Conservation (phyloP, 2,329 filamentous ascomycete genomes). For the Colletotrichum sojae region DNA sequence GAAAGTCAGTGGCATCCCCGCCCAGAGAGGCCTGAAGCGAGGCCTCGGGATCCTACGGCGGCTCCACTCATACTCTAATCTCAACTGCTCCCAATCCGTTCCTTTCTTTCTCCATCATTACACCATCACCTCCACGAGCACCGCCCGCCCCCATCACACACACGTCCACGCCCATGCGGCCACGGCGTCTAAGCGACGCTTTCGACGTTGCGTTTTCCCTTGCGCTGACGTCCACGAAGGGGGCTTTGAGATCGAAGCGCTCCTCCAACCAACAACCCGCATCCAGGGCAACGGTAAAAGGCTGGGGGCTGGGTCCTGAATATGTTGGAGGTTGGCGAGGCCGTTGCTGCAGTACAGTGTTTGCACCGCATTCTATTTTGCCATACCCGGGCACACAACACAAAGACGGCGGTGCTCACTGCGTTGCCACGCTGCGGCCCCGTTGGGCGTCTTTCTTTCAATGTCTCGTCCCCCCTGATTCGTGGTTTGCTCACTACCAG, state of each 20-base stretch:
- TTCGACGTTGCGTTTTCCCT: neutral
- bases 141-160: constrained; percentile 15
- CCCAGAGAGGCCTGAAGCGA: constrained; percentile 23
- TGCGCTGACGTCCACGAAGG: constrained; percentile 20
- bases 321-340: constrained; percentile 5
- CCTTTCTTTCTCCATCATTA: neutral
- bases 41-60: constrained; percentile 15
- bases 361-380: neutral
- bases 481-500: constrained; percentile 7
- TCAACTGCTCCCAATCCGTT: constrained; percentile 22
- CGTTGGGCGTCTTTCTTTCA: constrained; percentile 1
- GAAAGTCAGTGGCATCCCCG: neutral
- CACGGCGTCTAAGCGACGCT: constrained; percentile 18
- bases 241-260: neutral
- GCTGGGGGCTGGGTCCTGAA: constrained; percentile 1
- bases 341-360: neutral
- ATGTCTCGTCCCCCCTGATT: neutral
- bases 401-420: neutral
- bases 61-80: constrained; percentile 21
- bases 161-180: constrained; percentile 27
- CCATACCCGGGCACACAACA: too few species aligned
- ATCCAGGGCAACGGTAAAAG: neutral
- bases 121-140: constrained; percentile 5
- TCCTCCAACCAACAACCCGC: constrained; percentile 1
- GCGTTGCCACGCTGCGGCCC: constrained; percentile 8